Base-by-base conservation (phyloP, 495 filamentous ascomycete species). In the Apiosordaria backusii region DNA sequence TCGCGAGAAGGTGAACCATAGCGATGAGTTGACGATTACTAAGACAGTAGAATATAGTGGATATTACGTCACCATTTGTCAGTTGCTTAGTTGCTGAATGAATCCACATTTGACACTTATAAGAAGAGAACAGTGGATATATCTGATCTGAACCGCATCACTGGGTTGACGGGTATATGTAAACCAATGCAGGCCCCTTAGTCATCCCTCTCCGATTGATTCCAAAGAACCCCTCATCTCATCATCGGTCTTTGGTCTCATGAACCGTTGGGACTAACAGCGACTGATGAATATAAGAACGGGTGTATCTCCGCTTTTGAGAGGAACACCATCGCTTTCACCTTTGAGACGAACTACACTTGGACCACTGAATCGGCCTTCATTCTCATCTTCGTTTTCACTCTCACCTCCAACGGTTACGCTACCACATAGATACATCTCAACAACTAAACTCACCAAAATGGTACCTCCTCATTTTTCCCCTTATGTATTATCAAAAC, bases 21-120 rank as follows among this genome's bases (percentile, higher is more conserved):
- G 52, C n/a, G 22, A 21, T 45, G 35, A 45, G 35, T 45, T 13
- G 6, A 45, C 29, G 13, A 13, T 45, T 45, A 45, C 7, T 45
- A 55, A 55, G 52, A 4, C 22, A 23, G 19, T 55, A n/a, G 52
- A 18, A 22, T n/a, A 55, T 23, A 23, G n/a, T 55, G 22, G 13
- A 23, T 15, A 55, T 68, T 68, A 68, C 66, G 66, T 68, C 66
- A 68, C 57, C 29, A 68, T 68, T 64, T 64, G 66, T 68, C 61
- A 68, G 50, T 55, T 18, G 4, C 1, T 68, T 57, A 68, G 50
- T 55, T 18, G 4, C 1, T 55, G 7, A 24, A 13, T 52, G n/a
- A 10, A 63, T n/a, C 53, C 2, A 22, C 23, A 29, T 22, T 16
- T 63, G 23, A 10, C 27, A 10, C 24, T 59, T 59, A 22, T 23